Percentiles rank a stretch among this genome's conserved stretches.
Conservation (phyloP, 208 protist genomes). For the Lotmaria passim region DNA sequence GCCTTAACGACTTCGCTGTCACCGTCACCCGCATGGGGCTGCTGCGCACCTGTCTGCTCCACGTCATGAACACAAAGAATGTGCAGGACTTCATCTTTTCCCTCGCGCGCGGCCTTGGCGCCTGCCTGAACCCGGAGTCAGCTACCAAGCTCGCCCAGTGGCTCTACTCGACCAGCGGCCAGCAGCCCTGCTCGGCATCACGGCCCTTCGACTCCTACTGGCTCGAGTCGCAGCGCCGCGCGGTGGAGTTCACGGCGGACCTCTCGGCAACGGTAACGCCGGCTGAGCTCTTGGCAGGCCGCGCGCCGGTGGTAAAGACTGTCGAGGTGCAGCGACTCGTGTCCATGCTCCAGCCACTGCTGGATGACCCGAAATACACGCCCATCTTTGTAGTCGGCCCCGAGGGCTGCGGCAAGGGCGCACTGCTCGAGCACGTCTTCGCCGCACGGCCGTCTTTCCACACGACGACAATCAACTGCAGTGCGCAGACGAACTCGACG, state of each 20-base stretch:
- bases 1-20: conserved; percentile 77
- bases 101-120: conserved; percentile 68
- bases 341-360: conserved; percentile 86
- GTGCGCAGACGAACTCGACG: conserved; percentile 92
- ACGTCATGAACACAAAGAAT: conserved; percentile 60
- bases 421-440: conserved; percentile 90
- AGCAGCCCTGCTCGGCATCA: conserved; percentile 71
- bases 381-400: conserved; percentile 97
- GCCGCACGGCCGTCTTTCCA: conserved; percentile 37
- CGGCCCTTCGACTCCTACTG: conserved; percentile 92
- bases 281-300: conserved; percentile 60
- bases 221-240: conserved; percentile 48
- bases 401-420: conserved; percentile 95
- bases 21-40: conserved; percentile 92
- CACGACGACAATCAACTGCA: conserved; percentile 94
- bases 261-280: conserved; percentile 53
- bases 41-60: conserved; percentile 83
- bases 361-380: conserved; percentile 64
- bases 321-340: conserved; percentile 92
- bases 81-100: conserved; percentile 79
- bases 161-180: conserved; percentile 83
- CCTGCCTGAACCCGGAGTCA: conserved; percentile 53
- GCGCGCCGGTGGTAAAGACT: conserved; percentile 84
- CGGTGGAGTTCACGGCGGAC: conserved; percentile 73
- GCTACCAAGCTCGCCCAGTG: conserved; percentile 71